These are phyloP conservation scores for Erigeron philadelphicus DNA, from an alignment of 140 eudicot genomes.

Conservation along the genomic window DNA sequence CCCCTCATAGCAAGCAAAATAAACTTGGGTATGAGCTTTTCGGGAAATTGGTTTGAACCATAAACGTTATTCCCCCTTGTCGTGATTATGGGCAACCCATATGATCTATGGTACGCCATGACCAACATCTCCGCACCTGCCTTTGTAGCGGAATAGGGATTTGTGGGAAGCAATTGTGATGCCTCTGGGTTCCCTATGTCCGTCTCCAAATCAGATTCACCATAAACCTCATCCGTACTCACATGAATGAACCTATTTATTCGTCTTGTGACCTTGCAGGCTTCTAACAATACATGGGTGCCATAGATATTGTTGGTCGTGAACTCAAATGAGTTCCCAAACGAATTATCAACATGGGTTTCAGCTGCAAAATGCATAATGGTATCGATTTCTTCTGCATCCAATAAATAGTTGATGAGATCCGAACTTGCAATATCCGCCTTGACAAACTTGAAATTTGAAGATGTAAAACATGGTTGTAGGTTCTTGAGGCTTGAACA, in stretches of 20 bases:
- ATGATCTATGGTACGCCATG: constrained; percentile 47
- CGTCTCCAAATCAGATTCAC: constrained; percentile 42
- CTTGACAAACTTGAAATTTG: constrained; percentile 47
- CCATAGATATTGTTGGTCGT: constrained; percentile 49
- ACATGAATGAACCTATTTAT: constrained; percentile 44
- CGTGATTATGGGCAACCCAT: constrained; percentile 38
- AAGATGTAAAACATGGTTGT: constrained; percentile 27
- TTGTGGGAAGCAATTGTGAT: constrained; percentile 44
- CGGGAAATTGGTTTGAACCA: constrained; percentile 44
- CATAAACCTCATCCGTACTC: constrained; percentile 44
- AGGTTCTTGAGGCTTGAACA: constrained; percentile 45
- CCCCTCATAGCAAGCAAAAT: constrained; percentile 41
- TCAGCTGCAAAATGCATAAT: constrained; percentile 54
- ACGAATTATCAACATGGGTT: constrained; percentile 43
- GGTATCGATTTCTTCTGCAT: constrained; percentile 39
- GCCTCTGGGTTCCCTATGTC: constrained; percentile 45
- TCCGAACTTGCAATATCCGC: constrained; percentile 43
- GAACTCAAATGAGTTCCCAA: constrained; percentile 48
- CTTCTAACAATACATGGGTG: constrained; percentile 48
- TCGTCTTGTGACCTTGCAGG: constrained; percentile 37
- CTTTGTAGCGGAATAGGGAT: constrained; percentile 46
- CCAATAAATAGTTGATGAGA: constrained; percentile 41
- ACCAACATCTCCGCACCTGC: constrained; percentile 48
- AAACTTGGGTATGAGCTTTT: constrained; percentile 41
- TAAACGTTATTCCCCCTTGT: constrained; percentile 44